phyloP scores from a whole-genome alignment of 73 alveolate species.

The Paramecium biaurelia region DNA sequence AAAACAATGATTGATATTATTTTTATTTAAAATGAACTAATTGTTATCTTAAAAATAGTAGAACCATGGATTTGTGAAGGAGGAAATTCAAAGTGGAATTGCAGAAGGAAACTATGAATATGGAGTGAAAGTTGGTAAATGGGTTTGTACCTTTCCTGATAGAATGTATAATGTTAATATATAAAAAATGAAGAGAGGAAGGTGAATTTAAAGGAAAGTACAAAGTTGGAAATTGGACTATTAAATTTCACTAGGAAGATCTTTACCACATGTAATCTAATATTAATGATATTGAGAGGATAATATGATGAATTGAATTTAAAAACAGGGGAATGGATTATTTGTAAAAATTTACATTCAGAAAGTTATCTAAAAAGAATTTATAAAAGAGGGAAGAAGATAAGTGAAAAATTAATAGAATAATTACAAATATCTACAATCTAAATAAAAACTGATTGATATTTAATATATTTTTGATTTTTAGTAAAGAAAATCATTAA shows the following conservation, averaged over 20 bases:
- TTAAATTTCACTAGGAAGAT: neutral
- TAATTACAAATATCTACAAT: neutral
- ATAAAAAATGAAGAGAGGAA: neutral
- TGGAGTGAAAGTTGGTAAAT: neutral
- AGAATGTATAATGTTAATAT: neutral
- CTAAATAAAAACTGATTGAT: neutral
- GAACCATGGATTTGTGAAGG: neutral
- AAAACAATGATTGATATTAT: neutral
- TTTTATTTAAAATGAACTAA: neutral
- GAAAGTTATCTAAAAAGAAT: neutral
- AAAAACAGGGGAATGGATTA: neutral
- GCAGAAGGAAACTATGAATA: neutral
- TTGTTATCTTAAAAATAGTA: no score
- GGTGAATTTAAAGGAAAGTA: neutral
- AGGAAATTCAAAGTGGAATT: neutral
- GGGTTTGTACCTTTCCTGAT: neutral
- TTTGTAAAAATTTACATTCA: neutral
- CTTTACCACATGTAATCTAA: neutral
- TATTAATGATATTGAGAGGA: neutral
- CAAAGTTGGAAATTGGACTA: neutral
- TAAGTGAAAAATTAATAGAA: neutral
- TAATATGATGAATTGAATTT: neutral
- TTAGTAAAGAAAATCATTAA: neutral
- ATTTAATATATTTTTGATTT: neutral
- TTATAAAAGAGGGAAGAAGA: neutral